Evolutionary conservation across 306 rosid species (phyloP).

Genomic region (Elaeagnus macrophylla): DNA sequence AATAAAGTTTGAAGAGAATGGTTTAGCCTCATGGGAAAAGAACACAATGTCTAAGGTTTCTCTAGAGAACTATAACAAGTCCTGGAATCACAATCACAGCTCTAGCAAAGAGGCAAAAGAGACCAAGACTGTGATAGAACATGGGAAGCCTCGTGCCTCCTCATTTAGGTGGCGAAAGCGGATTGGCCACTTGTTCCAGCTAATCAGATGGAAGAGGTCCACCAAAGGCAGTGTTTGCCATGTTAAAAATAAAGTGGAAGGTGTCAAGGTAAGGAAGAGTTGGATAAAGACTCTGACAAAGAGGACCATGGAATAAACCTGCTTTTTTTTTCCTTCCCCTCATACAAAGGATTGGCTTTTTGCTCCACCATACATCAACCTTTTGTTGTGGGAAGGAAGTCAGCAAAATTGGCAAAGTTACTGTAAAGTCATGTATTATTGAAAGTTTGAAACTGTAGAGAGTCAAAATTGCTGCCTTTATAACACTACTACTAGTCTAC

Average conservation of each 20-base stretch:
- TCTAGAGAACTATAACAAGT: constrained; percentile 48
- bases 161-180: constrained; percentile 86
- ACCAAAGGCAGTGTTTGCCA: constrained; percentile 15
- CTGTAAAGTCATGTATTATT: constrained; percentile 41
- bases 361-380: constrained; percentile 2
- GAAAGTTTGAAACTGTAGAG: constrained; percentile 25
- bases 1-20: constrained; percentile 85
- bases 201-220: constrained; percentile 71
- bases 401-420: constrained; percentile 17
- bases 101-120: too few relatives aligned
- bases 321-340: too few relatives aligned
- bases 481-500: not conserved
- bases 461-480: constrained; percentile 49
- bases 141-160: constrained; percentile 50
- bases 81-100: constrained; percentile 38
- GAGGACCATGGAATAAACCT: constrained; percentile 45
- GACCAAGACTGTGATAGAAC: constrained; percentile 61
- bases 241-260: constrained; percentile 61
- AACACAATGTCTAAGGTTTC: constrained; percentile 53
- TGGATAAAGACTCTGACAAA: constrained; percentile 85
- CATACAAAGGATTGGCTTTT: constrained; percentile 27
- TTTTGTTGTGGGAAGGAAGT: constrained; percentile 19
- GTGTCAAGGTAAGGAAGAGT: constrained; percentile 70
- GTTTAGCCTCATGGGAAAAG: constrained; percentile 89
- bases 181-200: constrained; percentile 82